phyloP scores from a whole-genome alignment of 352 stramenopile genomes.

The Sclerospora graminicola region DNA sequence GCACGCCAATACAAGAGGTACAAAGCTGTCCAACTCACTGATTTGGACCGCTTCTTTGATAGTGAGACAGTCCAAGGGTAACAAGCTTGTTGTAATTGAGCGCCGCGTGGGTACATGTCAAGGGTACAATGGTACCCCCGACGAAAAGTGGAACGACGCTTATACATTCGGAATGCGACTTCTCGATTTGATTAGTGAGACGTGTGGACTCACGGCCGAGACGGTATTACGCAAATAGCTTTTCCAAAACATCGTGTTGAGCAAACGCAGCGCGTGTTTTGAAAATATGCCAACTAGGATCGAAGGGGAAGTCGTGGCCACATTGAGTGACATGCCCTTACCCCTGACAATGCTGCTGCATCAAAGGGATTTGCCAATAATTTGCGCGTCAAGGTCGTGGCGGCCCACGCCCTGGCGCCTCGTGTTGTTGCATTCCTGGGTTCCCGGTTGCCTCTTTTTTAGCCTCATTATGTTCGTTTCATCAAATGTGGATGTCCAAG shows the following conservation, averaged over 20 bases:
- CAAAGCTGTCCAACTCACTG: conserved; percentile 89
- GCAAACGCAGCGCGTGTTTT: conserved; percentile 65
- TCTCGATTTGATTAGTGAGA: conserved; percentile 60
- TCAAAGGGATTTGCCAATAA: conserved; percentile 21
- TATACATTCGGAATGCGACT: no score
- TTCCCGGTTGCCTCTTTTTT: conserved; percentile 97
- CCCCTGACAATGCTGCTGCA: conserved; percentile 6
- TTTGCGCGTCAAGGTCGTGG: no score
- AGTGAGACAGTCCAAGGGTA: conserved; percentile 81
- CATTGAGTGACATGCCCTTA: no score
- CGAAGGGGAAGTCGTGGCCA: no score
- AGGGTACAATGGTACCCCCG: conserved; percentile 78
- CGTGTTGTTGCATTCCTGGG: conserved; percentile 81
- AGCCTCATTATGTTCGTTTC: conserved; percentile 93
- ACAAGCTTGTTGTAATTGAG: conserved; percentile 81
- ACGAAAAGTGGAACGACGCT: conserved; percentile 3
- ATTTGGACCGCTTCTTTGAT: conserved; percentile 95
- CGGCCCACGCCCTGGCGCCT: conserved; percentile 47
- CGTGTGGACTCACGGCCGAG: conserved; percentile 46
- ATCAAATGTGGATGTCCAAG: conserved; percentile 99
- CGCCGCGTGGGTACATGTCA: conserved; percentile 94
- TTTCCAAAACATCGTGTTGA: conserved; percentile 77
- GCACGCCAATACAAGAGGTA: conserved; percentile 86
- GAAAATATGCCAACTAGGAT: conserved; percentile 70
- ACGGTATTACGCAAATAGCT: conserved; percentile 67